Percentiles rank a stretch among this genome's conserved stretches.
Conservation (phyloP, 495 filamentous ascomycete genomes). For the Geoglossum glabrum region DNA sequence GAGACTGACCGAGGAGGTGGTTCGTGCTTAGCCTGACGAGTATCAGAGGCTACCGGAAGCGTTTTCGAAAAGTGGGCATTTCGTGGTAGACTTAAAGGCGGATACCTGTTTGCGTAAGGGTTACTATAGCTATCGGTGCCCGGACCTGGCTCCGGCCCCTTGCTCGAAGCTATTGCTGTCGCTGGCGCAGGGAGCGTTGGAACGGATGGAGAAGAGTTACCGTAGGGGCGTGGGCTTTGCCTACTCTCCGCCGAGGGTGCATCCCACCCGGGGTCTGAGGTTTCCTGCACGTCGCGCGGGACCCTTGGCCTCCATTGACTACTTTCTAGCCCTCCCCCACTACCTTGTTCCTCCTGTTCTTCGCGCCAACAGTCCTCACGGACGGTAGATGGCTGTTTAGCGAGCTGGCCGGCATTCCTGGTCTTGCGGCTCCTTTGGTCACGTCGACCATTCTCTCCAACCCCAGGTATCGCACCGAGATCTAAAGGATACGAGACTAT, state of each 20-base stretch:
- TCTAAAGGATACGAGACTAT: slow-evolving; percentile 13
- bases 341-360: slow-evolving; percentile 10
- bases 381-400: slow-evolving; percentile 40
- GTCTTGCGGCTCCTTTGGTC: slow-evolving; percentile 7
- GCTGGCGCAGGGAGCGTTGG: background rate
- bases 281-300: background rate
- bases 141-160: background rate
- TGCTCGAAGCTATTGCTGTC: background rate
- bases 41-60: slow-evolving; percentile 28
- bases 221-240: background rate
- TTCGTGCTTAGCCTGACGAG: slow-evolving; percentile 35
- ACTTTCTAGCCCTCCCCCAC: background rate
- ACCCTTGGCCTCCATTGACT: background rate
- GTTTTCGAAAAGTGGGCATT: slow-evolving; percentile 54
- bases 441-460: background rate
- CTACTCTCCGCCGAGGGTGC: background rate
- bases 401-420: slow-evolving; percentile 10
- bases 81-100: slow-evolving; percentile 41
- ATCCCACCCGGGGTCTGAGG: background rate
- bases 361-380: slow-evolving; percentile 39
- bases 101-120: slow-evolving; percentile 13
- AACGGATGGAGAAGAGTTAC: background rate
- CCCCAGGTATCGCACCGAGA: slow-evolving; percentile 15
- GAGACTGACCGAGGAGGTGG: slow-evolving; percentile 66
- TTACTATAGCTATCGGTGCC: background rate